A percentile compares a stretch with the other conserved stretches of the same genome.
Evolutionary conservation across 177 flowering plant species (phyloP).

Genomic region (Vitis hybrid): DNA sequence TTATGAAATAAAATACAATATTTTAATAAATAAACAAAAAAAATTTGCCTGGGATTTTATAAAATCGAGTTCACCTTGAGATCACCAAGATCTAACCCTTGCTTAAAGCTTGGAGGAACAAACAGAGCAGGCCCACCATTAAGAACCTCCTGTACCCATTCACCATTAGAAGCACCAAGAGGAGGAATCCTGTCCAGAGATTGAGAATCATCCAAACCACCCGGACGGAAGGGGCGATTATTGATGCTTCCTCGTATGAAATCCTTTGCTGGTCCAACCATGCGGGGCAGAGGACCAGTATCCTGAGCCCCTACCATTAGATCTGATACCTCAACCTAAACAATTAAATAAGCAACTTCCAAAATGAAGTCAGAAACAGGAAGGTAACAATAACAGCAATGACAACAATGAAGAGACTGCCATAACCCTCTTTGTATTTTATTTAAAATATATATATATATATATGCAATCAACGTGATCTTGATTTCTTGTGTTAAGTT

Average conservation of each 20-base stretch:
- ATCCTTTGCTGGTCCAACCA: slow-evolving; percentile 78
- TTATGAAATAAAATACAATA: slow-evolving; percentile 4
- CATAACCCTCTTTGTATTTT: not conserved
- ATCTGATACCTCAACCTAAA: slow-evolving; percentile 76
- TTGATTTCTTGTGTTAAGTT: not conserved
- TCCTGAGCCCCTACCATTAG: slow-evolving; percentile 61
- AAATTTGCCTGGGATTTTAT: not conserved
- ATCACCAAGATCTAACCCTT: slow-evolving; percentile 78
- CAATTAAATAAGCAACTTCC: slow-evolving; percentile 12
- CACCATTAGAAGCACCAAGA: slow-evolving; percentile 70
- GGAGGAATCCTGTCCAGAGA: slow-evolving; percentile 61
- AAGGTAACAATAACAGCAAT: not conserved
- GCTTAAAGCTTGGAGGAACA: slow-evolving; percentile 72
- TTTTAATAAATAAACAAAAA: not conserved
- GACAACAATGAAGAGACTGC: not conserved
- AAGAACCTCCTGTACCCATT: slow-evolving; percentile 79
- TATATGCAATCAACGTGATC: not conserved
- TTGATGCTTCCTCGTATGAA: slow-evolving; percentile 80
- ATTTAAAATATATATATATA: not conserved
- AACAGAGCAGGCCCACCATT: slow-evolving; percentile 69
- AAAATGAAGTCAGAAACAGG: slow-evolving; percentile 5
- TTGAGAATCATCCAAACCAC: slow-evolving; percentile 79
- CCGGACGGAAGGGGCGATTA: slow-evolving; percentile 93
- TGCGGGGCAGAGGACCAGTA: slow-evolving; percentile 64
- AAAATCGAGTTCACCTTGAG: slow-evolving; percentile 52